Conservation (phyloP, 306 rosid genomes). For the Comarum palustre region DNA sequence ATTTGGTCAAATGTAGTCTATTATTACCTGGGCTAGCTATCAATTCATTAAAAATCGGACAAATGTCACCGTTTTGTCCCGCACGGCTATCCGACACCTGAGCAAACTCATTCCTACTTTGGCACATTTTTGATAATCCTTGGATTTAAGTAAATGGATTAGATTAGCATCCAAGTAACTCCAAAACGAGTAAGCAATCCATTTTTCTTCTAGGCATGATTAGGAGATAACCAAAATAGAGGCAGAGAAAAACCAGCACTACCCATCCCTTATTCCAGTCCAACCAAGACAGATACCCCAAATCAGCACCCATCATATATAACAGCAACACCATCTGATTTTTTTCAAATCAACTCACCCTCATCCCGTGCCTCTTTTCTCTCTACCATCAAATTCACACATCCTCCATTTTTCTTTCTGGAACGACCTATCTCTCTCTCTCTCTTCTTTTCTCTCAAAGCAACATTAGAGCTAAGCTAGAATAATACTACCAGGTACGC, state of each 20-base stretch:
- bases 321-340: slow-evolving; percentile 36
- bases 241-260: slow-evolving; percentile 35
- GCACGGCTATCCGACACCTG: too few species aligned
- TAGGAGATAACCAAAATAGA: slow-evolving; percentile 32
- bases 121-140: background rate
- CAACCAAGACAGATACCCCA: slow-evolving; percentile 17
- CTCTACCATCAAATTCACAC: slow-evolving; percentile 28
- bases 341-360: slow-evolving; percentile 38
- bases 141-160: background rate
- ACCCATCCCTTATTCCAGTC: slow-evolving; percentile 29
- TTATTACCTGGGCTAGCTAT: too few species aligned
- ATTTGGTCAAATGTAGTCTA: too few species aligned
- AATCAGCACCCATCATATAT: slow-evolving; percentile 27
- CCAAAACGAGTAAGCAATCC: background rate
- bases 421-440: background rate
- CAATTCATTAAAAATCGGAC: too few species aligned
- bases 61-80: too few species aligned
- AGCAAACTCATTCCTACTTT: too few species aligned
- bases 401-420: background rate
- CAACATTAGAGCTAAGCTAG: background rate
- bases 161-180: background rate
- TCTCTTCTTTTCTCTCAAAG: background rate
- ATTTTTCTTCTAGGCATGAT: background rate
- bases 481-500: slow-evolving; percentile 14
- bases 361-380: slow-evolving; percentile 43